A percentile compares a stretch with the other conserved stretches of the same genome.
Evolutionary conservation across 768 basidiomycete species (phyloP).

Genomic region (Astraeus odoratus): DNA sequence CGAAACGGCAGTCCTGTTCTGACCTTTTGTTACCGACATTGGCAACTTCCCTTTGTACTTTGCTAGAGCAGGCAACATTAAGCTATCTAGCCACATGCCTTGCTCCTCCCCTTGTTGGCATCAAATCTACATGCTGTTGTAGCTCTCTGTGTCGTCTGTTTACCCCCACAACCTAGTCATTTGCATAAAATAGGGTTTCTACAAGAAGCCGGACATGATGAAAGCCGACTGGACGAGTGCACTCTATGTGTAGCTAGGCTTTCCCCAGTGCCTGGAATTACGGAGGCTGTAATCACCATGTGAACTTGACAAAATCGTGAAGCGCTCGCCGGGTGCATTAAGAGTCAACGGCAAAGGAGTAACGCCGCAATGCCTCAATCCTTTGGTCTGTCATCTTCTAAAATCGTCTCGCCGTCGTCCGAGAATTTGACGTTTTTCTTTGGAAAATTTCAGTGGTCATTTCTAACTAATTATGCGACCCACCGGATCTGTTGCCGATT

Average conservation of each 20-base stretch:
- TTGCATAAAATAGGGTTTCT: too few relatives aligned
- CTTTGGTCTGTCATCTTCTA: conserved; percentile 39
- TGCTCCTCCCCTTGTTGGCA: too few relatives aligned
- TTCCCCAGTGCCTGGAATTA: neutral
- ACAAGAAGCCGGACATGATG: too few relatives aligned
- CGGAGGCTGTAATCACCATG: neutral
- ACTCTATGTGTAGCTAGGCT: neutral
- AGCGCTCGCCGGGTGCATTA: neutral
- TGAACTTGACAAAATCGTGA: neutral
- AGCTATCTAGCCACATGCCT: too few relatives aligned
- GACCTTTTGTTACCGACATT: too few relatives aligned
- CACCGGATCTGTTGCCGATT: conserved; percentile 44
- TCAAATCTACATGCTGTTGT: too few relatives aligned
- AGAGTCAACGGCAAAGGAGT: neutral
- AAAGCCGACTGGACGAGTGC: neutral
- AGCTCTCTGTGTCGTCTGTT: too few relatives aligned
- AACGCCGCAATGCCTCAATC: neutral
- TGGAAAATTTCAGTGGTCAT: neutral
- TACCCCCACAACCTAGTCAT: too few relatives aligned
- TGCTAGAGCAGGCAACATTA: too few relatives aligned
- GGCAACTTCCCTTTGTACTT: too few relatives aligned
- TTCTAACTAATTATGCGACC: conserved; percentile 1
- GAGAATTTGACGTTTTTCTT: conserved; percentile 77
- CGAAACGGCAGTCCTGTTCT: neutral
- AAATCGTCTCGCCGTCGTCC: conserved; percentile 63